Evolutionary conservation across 2,329 filamentous ascomycete species (phyloP).

Genomic region (Fusarium illudens): DNA sequence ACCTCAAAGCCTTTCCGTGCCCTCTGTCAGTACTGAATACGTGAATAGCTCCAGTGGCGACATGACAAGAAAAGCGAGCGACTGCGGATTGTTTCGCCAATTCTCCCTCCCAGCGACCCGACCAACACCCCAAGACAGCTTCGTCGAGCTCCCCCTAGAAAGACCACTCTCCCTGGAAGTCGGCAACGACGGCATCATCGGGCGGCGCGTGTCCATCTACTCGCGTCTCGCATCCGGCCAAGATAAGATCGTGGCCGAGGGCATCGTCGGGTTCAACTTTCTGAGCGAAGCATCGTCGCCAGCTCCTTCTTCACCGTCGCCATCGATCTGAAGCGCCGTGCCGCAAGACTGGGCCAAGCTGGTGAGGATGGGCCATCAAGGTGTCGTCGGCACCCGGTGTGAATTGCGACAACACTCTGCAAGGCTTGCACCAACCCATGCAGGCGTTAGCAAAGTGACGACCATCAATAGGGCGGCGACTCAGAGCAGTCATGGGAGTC

Average conservation of each 20-base stretch:
- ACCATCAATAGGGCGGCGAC: background rate
- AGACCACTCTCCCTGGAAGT: slow-evolving; percentile 55
- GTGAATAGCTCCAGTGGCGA: slow-evolving; percentile 52
- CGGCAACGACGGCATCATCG: slow-evolving; percentile 58
- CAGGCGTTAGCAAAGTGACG: slow-evolving; percentile 1
- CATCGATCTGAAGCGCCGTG: slow-evolving; percentile 6
- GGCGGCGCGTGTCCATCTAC: slow-evolving; percentile 56
- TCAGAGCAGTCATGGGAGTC: background rate
- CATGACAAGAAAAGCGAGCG: slow-evolving; percentile 49
- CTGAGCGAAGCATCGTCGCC: slow-evolving; percentile 26
- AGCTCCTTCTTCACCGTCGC: slow-evolving; percentile 16
- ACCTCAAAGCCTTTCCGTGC: no score
- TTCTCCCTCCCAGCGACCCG: slow-evolving; percentile 45
- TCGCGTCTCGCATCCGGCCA: slow-evolving; percentile 36
- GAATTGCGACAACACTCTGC: background rate
- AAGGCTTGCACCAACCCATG: background rate
- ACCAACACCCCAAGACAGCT: slow-evolving; percentile 13
- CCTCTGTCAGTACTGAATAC: slow-evolving; percentile 3
- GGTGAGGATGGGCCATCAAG: slow-evolving; percentile 27
- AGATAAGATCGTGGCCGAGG: slow-evolving; percentile 53
- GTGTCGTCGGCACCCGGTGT: background rate
- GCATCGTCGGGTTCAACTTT: slow-evolving; percentile 60
- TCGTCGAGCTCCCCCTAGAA: slow-evolving; percentile 48
- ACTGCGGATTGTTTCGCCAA: slow-evolving; percentile 54
- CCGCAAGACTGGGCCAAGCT: background rate